phyloP scores from a whole-genome alignment of 1,284 basidiomycete genomes.

The Ganoderma meredithae region DNA sequence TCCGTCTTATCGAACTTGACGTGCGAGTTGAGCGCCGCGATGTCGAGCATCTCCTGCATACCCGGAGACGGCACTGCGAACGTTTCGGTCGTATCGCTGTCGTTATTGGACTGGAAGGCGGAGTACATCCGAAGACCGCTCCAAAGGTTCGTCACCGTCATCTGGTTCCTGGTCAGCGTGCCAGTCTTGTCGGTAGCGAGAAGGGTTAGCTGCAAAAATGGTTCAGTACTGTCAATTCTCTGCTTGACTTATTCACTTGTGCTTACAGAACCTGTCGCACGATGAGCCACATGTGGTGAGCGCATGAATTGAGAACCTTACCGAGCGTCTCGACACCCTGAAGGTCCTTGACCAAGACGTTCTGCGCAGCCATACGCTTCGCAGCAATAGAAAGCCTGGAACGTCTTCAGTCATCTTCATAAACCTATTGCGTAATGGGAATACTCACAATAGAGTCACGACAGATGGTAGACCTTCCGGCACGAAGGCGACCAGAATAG shows the following conservation, averaged over 20 bases:
- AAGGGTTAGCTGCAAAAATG: constrained; percentile 57
- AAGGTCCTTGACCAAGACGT: constrained; percentile 74
- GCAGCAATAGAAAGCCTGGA: constrained; percentile 69
- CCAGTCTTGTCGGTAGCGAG: constrained; percentile 81
- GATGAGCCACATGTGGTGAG: background rate
- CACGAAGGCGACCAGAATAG: constrained; percentile 76
- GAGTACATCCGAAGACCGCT: constrained; percentile 65
- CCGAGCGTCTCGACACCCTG: constrained; percentile 77
- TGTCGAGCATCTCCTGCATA: constrained; percentile 69
- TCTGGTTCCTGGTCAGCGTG: constrained; percentile 76
- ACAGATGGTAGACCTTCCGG: constrained; percentile 75
- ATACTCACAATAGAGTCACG: constrained; percentile 62
- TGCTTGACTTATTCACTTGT: background rate
- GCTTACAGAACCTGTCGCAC: constrained; percentile 46
- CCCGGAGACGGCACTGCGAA: constrained; percentile 61
- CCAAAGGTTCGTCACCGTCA: constrained; percentile 76
- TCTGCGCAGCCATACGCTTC: constrained; percentile 75
- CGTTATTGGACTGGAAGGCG: constrained; percentile 76
- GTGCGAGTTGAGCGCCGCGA: constrained; percentile 69
- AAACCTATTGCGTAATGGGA: no score
- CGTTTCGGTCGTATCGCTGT: constrained; percentile 55
- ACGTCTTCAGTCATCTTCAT: background rate
- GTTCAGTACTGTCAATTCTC: constrained; percentile 9
- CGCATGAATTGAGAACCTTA: constrained; percentile 22
- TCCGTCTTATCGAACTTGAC: constrained; percentile 74